These are phyloP conservation scores for Tuber magnatum DNA, from an alignment of 495 filamentous ascomycete genomes.

Conservation along the genomic window DNA sequence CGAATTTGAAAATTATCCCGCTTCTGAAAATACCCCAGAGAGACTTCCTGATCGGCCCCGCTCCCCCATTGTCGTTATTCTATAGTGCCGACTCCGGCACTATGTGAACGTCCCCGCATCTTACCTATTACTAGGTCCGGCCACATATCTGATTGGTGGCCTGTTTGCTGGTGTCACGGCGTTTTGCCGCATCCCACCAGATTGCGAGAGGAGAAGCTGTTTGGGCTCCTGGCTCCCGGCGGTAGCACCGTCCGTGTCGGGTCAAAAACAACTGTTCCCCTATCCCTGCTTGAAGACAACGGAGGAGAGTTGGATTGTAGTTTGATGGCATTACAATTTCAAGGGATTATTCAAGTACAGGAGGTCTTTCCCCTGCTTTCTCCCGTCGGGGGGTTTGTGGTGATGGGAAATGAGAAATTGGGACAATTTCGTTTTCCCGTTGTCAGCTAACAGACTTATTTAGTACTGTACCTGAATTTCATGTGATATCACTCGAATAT, in stretches of 20 bases:
- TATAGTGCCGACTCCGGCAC: too few species aligned
- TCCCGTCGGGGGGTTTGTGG: not conserved
- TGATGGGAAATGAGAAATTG: not conserved
- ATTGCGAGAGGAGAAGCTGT: not conserved
- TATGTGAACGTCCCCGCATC: too few species aligned
- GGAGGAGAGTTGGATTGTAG: not conserved
- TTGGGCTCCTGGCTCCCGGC: not conserved
- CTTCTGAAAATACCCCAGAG: too few species aligned
- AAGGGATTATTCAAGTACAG: not conserved
- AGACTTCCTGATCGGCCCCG: too few species aligned
- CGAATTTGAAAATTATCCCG: too few species aligned
- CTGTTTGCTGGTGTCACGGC: too few species aligned
- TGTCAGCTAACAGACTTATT: not conserved
- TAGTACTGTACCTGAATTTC: not conserved
- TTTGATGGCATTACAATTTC: not conserved
- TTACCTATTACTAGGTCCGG: not conserved
- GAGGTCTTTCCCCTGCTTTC: not conserved
- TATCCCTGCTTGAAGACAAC: not conserved
- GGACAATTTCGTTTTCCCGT: not conserved
- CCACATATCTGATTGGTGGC: not conserved
- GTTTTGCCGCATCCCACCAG: not conserved
- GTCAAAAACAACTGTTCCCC: not conserved
- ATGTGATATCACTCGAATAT: not conserved
- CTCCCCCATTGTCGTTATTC: too few species aligned
- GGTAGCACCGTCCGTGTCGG: not conserved